Conservation (phyloP, 2,329 filamentous ascomycete species). For the Biscogniauxia mediterranea region DNA sequence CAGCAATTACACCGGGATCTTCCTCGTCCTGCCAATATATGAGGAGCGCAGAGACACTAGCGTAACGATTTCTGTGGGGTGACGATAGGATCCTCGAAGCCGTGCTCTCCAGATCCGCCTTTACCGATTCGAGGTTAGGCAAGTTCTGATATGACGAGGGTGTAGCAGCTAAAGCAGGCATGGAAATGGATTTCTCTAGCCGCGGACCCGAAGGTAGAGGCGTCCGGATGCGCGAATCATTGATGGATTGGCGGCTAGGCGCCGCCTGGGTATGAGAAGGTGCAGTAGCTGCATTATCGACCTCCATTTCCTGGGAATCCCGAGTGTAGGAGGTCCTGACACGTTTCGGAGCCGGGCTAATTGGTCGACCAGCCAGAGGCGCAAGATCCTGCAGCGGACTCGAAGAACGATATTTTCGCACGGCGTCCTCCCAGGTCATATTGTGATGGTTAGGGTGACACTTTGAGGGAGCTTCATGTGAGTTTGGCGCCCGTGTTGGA, state of each 20-base stretch:
- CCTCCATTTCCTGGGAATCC: conserved; percentile 54
- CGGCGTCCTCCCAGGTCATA: conserved; percentile 60
- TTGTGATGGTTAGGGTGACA: conserved; percentile 60
- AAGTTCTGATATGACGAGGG: conserved; percentile 31
- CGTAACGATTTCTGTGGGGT: conserved; percentile 52
- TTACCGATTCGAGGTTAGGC: conserved; percentile 50
- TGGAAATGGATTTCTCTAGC: conserved; percentile 48
- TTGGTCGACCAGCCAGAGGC: conserved; percentile 41
- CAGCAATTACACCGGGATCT: conserved; percentile 39
- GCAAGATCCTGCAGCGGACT: conserved; percentile 53
- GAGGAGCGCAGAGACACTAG: conserved; percentile 51
- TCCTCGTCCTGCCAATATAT: conserved; percentile 57
- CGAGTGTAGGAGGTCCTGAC: conserved; percentile 42
- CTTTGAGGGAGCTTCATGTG: conserved; percentile 35
- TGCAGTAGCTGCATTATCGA: conserved; percentile 43
- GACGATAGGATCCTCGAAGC: conserved; percentile 50
- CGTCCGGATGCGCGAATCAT: conserved; percentile 52
- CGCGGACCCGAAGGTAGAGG: conserved; percentile 56
- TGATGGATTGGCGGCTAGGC: conserved; percentile 39
- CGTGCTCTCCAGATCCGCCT: conserved; percentile 51
- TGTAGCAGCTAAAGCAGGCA: conserved; percentile 29
- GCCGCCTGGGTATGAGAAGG: conserved; percentile 24
- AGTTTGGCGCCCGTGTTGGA: conserved; percentile 15
- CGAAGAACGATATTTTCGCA: conserved; percentile 52
- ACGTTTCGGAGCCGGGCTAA: conserved; percentile 45